A percentile compares a stretch with the other conserved stretches of the same genome.
Evolutionary conservation across 306 rosid genomes (phyloP).

Genomic region (Inga leiocalycina): DNA sequence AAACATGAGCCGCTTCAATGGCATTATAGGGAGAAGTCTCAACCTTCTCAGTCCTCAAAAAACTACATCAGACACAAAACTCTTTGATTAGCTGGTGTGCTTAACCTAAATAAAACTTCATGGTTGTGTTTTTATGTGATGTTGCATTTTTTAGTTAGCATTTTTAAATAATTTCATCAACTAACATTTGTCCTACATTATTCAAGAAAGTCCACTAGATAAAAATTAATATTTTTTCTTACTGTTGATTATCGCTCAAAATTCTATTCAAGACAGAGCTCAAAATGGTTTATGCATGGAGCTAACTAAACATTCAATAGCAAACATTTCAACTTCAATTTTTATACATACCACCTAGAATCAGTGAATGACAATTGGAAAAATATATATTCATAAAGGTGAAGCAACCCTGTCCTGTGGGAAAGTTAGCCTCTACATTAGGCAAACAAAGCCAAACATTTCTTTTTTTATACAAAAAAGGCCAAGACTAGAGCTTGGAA

Average conservation of each 20-base stretch:
- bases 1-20: slow-evolving; percentile 30
- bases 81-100: slow-evolving; percentile 29
- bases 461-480: neutral
- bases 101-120: neutral
- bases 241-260: neutral
- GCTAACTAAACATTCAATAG: neutral
- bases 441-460: slow-evolving; percentile 4
- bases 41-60: neutral
- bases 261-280: neutral
- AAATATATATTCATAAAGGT: slow-evolving; percentile 14
- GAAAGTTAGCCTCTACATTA: neutral
- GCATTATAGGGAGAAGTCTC: neutral
- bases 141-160: neutral
- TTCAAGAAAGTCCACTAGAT: neutral
- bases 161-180: neutral
- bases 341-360: neutral
- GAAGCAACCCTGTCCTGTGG: neutral
- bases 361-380: slow-evolving; percentile 6
- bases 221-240: neutral
- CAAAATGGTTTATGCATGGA: slow-evolving; percentile 5
- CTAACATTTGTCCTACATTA: neutral
- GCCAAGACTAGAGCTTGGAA: too few species aligned
- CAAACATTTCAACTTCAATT: neutral
- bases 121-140: neutral
- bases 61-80: neutral